Evolutionary conservation across 2,329 filamentous ascomycete species (phyloP).

Genomic region (Trichoderma aggressivum): DNA sequence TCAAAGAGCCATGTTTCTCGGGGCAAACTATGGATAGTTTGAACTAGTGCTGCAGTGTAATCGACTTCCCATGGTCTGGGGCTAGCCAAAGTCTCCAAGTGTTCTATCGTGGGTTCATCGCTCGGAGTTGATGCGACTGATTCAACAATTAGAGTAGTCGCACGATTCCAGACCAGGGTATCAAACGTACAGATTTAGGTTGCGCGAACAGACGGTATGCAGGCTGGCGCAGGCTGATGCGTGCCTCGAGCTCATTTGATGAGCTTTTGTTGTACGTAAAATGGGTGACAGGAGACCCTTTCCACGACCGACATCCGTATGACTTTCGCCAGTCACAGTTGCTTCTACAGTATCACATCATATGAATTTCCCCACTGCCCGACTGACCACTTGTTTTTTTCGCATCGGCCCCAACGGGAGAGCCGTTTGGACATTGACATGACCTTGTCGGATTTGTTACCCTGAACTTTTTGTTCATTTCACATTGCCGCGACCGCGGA

Average conservation of each 20-base stretch:
- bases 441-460: background rate
- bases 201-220: background rate
- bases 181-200: background rate
- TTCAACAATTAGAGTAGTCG: background rate
- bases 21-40: background rate
- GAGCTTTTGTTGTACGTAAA: background rate
- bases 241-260: background rate
- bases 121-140: background rate
- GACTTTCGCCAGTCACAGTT: background rate
- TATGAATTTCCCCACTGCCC: background rate
- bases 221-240: background rate
- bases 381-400: background rate
- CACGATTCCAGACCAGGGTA: background rate
- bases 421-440: background rate
- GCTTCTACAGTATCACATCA: background rate
- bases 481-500: background rate
- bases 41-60: conserved; percentile 1
- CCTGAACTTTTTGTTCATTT: background rate
- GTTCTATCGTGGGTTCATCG: background rate
- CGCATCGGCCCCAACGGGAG: background rate
- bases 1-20: background rate
- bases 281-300: background rate
- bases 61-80: background rate
- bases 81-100: background rate
- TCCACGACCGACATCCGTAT: background rate